Evolutionary conservation across 2,329 filamentous ascomycete genomes (phyloP), one percentile per base, ranked within the genome.

Genomic region (Cladosporium phlei): DNA sequence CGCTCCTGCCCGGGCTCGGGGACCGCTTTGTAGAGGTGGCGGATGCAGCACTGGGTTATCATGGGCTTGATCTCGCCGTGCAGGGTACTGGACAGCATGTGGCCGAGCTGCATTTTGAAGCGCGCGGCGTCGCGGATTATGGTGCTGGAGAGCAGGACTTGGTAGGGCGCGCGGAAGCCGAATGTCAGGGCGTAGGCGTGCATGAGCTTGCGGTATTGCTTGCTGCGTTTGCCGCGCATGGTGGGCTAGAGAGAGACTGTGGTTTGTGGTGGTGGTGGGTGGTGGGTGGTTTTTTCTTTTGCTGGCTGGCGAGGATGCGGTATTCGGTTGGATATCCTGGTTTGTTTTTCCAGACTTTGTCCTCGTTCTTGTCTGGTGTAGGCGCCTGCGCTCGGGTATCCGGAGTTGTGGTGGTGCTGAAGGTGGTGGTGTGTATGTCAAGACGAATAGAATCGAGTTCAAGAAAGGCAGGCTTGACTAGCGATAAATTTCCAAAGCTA

Each of bases 91-190:
- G 90, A 80, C 22, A 96, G 72, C 17, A 84, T 80, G 28, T 78
- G 77, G 39, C 86, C 72, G n/a, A 96, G 73, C 52, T 95, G 86
- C 85, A 96, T 95, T 61, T 91, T 93, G 72, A 86, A 93, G 39
- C 80, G 79, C 55, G 85, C 80, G 17, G 89, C 83, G 64, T 94
- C 88, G 60, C 80, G 77, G 42, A 97, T 78, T 58, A 97, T 87
- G 54, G 89, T 82, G 49, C 88, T 86, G 63, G 95, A 90, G 51
- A 96, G 82, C 33, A 95, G 73, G 42, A 95, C 84, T 71, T 97
- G 93, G 70, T 96, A 97, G 9, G 93, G 89, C 69, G 93, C 86
- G 57, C 90, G 87, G 67, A 96, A 96, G 51, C 86, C 85, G 65
- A 95, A 96, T 51, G 82, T 83, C 66, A 91, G 78, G 63, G 83